Evolutionary conservation across 1,284 basidiomycete species (phyloP), one percentile per base, ranked within the genome.

Genomic region (Omphalotus olearius): DNA sequence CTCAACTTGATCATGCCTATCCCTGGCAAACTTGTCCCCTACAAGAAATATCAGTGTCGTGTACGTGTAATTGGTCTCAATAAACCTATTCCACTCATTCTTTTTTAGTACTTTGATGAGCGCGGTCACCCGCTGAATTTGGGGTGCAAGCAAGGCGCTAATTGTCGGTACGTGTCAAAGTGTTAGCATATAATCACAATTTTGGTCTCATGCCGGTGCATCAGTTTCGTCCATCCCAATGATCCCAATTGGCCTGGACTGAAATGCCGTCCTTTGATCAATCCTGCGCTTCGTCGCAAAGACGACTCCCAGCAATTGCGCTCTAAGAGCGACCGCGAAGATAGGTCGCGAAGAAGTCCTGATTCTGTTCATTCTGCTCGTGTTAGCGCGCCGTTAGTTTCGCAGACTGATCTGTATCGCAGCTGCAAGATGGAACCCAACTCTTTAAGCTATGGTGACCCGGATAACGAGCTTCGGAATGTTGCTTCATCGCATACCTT

Each of bases 221-320:
- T 46, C 17, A 81, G 78, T 28, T 81, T 79, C 58, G 70, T 80
- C 38, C 78, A 80, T 55, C 78, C 79, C 26, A 65, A 60, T 40
- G 77, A 80, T 58, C 53, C 64, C 36, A 68, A 71, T 50, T 78
- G 77, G 78, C 57, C 61, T 16, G 66, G 64, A 45, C 52, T 65
- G 17, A 67, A 59, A 57, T 51, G 51, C 35, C 49, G 46, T 35
- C 49, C 36, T 20, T 41, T 51, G 17, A 10, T 46, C 42, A 25
- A 13, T 16, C 10, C 20, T 17, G 30, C 11, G 14, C 20, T 23
- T 37, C n/a, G 33, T n/a, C 18, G 18, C 5, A 43, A 43, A 5
- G 16, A 45, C 25, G 16, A 45, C 25, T 9, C 30, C 30, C 30
- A 33, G 30, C 30, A 3, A 9, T 33, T 13, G 4, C 30, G 30